Percentiles rank a stretch among this genome's conserved stretches.
Evolutionary conservation across 2,329 filamentous ascomycete species (phyloP).

Genomic region (Pseudomassariella vexata): DNA sequence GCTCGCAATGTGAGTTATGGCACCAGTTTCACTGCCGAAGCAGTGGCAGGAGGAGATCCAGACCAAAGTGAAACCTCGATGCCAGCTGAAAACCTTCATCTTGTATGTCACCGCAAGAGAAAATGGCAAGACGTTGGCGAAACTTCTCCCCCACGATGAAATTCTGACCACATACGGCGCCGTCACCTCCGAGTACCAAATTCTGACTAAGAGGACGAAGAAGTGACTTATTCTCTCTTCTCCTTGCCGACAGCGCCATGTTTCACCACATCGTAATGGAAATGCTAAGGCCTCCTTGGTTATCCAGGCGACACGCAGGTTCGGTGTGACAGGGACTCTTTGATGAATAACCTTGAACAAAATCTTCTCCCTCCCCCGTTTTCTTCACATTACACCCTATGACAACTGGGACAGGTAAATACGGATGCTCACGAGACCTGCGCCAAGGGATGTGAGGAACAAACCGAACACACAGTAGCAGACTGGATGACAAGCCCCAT

Average conservation of each 20-base stretch:
- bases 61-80: conserved; percentile 18
- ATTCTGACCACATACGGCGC: conserved; percentile 77
- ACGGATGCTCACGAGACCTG: conserved; percentile 43
- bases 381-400: conserved; percentile 74
- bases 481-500: conserved; percentile 76
- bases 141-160: conserved; percentile 63
- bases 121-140: conserved; percentile 13
- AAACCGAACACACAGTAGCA: conserved; percentile 74
- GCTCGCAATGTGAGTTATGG: too few relatives aligned
- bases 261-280: conserved; percentile 76
- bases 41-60: conserved; percentile 11
- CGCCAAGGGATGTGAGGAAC: conserved; percentile 62
- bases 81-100: conserved; percentile 20
- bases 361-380: conserved; percentile 71
- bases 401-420: conserved; percentile 46
- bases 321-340: conserved; percentile 77
- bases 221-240: conserved; percentile 50
- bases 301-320: conserved; percentile 58
- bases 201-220: conserved; percentile 44
- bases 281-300: conserved; percentile 53
- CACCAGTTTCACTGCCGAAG: conserved; percentile 5
- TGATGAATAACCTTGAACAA: conserved; percentile 86
- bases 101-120: conserved; percentile 17
- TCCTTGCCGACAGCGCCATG: too few relatives aligned
- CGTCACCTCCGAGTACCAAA: conserved; percentile 61